A percentile compares a stretch with the other conserved stretches of the same genome.
Evolutionary conservation across 257 asterid species (phyloP).

Genomic region (Eucommia ulmoides): DNA sequence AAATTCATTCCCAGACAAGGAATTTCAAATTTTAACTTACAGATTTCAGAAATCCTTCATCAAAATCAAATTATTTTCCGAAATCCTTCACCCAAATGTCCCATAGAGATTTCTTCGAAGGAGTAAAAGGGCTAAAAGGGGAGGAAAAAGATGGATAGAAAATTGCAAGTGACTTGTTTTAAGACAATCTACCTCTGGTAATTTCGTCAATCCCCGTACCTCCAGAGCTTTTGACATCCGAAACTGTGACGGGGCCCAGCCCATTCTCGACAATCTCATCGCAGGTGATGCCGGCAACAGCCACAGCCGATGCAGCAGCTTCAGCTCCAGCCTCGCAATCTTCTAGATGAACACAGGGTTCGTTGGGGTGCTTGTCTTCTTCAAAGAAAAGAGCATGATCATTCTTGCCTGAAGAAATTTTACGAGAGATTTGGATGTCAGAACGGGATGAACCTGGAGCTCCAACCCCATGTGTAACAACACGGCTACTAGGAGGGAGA

Average conservation of each 20-base stretch:
- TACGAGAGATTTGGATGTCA: constrained; percentile 54
- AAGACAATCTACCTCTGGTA: constrained; percentile 48
- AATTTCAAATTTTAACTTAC: too few relatives aligned
- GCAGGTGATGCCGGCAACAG: constrained; percentile 81
- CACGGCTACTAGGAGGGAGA: constrained; percentile 61
- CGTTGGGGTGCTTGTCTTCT: constrained; percentile 45
- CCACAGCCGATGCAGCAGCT: constrained; percentile 93
- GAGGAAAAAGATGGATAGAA: too few relatives aligned
- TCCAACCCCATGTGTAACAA: constrained; percentile 49
- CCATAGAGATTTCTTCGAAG: too few relatives aligned
- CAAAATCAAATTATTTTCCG: too few relatives aligned
- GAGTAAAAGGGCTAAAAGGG: too few relatives aligned
- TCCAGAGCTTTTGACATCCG: constrained; percentile 34
- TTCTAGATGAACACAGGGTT: constrained; percentile 42
- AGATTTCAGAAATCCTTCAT: too few relatives aligned
- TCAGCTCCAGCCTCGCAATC: constrained; percentile 87
- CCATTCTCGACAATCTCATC: constrained; percentile 56
- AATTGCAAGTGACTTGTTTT: too few relatives aligned
- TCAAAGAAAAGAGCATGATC: constrained; percentile 45
- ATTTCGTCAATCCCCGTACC: constrained; percentile 32
- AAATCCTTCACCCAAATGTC: too few relatives aligned
- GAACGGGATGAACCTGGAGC: constrained; percentile 78
- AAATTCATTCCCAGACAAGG: too few relatives aligned
- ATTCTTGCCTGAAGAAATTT: constrained; percentile 40
- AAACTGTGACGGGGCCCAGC: constrained; percentile 30